Percentiles rank a stretch among this genome's conserved stretches.
These are phyloP conservation scores for Fraxinus angustifolia DNA, from an alignment of 305 asterid genomes.

Conservation along the genomic window DNA sequence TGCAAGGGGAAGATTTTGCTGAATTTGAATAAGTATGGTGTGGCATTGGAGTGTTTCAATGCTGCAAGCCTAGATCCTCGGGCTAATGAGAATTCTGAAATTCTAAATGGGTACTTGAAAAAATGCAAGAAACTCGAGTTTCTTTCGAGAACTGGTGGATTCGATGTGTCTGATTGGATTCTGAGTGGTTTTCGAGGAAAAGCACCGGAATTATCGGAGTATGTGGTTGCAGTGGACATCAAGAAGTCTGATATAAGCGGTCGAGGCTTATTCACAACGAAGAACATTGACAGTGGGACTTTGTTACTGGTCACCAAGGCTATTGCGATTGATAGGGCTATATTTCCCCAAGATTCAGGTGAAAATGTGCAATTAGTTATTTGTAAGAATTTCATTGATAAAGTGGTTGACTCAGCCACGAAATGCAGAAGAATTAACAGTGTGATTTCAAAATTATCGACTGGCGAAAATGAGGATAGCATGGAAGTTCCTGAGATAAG, in stretches of 20 bases:
- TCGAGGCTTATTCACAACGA: slow-evolving; percentile 67
- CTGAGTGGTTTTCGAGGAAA: slow-evolving; percentile 48
- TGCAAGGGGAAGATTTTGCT: slow-evolving; percentile 66
- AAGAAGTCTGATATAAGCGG: slow-evolving; percentile 65
- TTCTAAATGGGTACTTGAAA: slow-evolving; percentile 41
- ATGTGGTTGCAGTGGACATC: slow-evolving; percentile 61
- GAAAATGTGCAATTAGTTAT: slow-evolving; percentile 57
- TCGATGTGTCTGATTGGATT: slow-evolving; percentile 80
- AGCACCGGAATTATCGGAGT: slow-evolving; percentile 63
- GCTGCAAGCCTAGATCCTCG: slow-evolving; percentile 48
- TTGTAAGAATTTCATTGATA: slow-evolving; percentile 77
- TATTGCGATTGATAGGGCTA: slow-evolving; percentile 68
- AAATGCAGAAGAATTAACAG: slow-evolving; percentile 31
- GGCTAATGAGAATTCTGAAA: slow-evolving; percentile 42
- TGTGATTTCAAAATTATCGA: slow-evolving; percentile 50
- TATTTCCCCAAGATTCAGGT: slow-evolving; percentile 50
- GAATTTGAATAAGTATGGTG: slow-evolving; percentile 40
- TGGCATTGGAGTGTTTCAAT: slow-evolving; percentile 56
- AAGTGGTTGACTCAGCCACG: slow-evolving; percentile 39
- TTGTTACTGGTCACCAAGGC: slow-evolving; percentile 62
- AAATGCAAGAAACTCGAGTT: slow-evolving; percentile 61
- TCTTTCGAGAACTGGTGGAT: slow-evolving; percentile 58
- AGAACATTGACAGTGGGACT: slow-evolving; percentile 56
- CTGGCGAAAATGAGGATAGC: slow-evolving; percentile 48
- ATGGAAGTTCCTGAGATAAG: slow-evolving; percentile 48